A percentile compares a stretch with the other conserved stretches of the same genome.
phyloP scores from a whole-genome alignment of 2,329 filamentous ascomycete species.

The Fusarium sublunatum region DNA sequence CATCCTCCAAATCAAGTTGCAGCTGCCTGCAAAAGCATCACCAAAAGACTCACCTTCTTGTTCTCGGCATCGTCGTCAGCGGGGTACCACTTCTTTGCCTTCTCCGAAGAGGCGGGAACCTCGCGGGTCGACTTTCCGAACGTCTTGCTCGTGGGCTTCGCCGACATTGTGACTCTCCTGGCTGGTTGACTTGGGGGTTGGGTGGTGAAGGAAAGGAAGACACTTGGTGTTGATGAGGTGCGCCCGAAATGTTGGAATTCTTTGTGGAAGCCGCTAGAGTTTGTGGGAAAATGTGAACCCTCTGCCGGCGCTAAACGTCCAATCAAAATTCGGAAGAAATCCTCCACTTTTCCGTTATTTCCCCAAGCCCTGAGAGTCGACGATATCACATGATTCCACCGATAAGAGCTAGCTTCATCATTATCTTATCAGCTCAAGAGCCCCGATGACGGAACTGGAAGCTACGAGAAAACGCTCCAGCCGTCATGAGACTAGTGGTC shows the following conservation, averaged over 20 bases:
- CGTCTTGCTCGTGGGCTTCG: conserved; percentile 86
- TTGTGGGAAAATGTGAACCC: conserved; percentile 60
- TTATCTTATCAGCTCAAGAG: conserved; percentile 5
- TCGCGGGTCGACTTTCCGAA: conserved; percentile 97
- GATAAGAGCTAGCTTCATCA: conserved; percentile 37
- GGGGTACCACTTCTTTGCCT: conserved; percentile 99
- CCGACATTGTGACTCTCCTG: conserved; percentile 73
- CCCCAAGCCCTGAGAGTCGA: conserved; percentile 35
- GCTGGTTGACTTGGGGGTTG: conserved; percentile 56
- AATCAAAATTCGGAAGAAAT: conserved; percentile 3
- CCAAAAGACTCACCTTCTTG: conserved; percentile 85
- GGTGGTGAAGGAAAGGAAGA: conserved; percentile 52
- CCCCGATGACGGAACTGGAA: conserved; percentile 48
- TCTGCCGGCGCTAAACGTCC: conserved; percentile 52
- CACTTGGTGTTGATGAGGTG: conserved; percentile 50
- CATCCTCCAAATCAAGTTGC: conserved; percentile 13
- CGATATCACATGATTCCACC: conserved; percentile 50
- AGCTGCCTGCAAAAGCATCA: conserved; percentile 38
- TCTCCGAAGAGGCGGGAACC: conserved; percentile 86
- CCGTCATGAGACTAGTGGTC: conserved; percentile 43
- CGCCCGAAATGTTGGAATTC: conserved; percentile 56
- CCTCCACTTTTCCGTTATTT: conserved; percentile 5
- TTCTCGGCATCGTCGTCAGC: conserved; percentile 88
- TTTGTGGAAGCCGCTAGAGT: conserved; percentile 57
- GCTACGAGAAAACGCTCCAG: conserved; percentile 54